Percentiles rank a stretch among this genome's conserved stretches.
These are phyloP conservation scores for Rhynchosporium secalis DNA, from an alignment of 2,329 filamentous ascomycete genomes.

Conservation along the genomic window DNA sequence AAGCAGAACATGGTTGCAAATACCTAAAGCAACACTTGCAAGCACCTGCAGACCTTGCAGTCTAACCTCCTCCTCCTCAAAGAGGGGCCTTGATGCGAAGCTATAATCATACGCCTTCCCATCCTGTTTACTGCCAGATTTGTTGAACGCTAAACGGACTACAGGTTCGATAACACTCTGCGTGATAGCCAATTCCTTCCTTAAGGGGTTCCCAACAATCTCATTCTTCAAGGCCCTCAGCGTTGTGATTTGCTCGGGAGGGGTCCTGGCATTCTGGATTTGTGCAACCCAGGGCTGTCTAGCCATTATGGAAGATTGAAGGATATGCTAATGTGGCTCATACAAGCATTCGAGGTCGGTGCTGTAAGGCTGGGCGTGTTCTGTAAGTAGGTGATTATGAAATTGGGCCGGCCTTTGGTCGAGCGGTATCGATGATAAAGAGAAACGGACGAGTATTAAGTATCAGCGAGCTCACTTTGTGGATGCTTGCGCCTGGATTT, in stretches of 20 bases:
- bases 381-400: too few species aligned
- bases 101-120: conserved; percentile 50
- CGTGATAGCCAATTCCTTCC: conserved; percentile 77
- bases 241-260: conserved; percentile 55
- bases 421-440: neutral
- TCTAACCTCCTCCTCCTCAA: conserved; percentile 65
- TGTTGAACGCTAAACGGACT: conserved; percentile 50
- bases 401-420: neutral
- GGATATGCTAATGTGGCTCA: conserved; percentile 9
- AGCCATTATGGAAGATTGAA: conserved; percentile 26
- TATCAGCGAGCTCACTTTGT: neutral
- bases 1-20: conserved; percentile 15
- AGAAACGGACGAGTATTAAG: neutral
- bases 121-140: conserved; percentile 45
- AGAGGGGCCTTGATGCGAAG: conserved; percentile 43
- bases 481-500: neutral
- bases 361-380: neutral
- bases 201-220: conserved; percentile 81
- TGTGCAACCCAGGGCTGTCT: conserved; percentile 55
- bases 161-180: conserved; percentile 67
- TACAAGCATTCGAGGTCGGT: conserved; percentile 16
- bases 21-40: conserved; percentile 82
- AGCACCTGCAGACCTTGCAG: conserved; percentile 84
- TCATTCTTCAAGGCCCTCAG: conserved; percentile 83
- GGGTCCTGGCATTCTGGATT: conserved; percentile 54